These are phyloP conservation scores for Penicillium sp. DNA, from an alignment of 2,329 filamentous ascomycete genomes.

Conservation along the genomic window DNA sequence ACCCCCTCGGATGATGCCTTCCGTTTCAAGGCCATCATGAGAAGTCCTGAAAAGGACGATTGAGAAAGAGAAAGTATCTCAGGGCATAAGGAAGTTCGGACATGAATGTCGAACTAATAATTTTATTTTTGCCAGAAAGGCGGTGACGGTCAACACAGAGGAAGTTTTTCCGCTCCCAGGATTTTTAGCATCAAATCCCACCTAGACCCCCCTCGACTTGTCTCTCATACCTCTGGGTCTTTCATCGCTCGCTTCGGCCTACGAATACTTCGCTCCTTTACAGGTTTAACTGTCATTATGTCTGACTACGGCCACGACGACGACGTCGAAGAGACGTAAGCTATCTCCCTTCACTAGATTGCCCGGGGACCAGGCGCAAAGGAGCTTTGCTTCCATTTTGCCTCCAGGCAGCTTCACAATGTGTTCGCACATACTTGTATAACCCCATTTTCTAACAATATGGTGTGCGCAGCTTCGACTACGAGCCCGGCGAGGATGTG, in stretches of 20 bases:
- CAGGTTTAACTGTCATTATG: slow-evolving; percentile 50
- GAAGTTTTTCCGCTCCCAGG: slow-evolving; percentile 39
- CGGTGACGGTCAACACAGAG: slow-evolving; percentile 34
- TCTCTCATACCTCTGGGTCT: slow-evolving; percentile 21
- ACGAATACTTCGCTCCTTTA: slow-evolving; percentile 12
- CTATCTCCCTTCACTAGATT: slow-evolving; percentile 13
- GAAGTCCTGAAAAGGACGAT: slow-evolving; percentile 1
- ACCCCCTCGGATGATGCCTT: slow-evolving; percentile 32
- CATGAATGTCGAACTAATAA: slow-evolving; percentile 17
- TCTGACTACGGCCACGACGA: slow-evolving; percentile 73
- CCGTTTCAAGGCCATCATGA: slow-evolving; percentile 39
- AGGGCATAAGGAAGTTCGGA: slow-evolving; percentile 4
- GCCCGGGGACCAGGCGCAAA: slow-evolving; percentile 14
- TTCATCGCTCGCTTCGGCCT: slow-evolving; percentile 15
- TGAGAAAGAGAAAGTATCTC: background rate
- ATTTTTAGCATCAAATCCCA: slow-evolving; percentile 26
- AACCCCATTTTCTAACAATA: slow-evolving; percentile 28
- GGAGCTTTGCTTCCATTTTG: slow-evolving; percentile 10
- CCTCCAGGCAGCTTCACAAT: slow-evolving; percentile 5
- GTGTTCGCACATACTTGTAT: slow-evolving; percentile 4
- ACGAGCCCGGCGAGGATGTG: slow-evolving; percentile 59
- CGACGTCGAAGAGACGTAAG: slow-evolving; percentile 59
- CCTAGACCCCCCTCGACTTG: slow-evolving; percentile 15
- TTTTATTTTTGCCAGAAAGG: slow-evolving; percentile 37
- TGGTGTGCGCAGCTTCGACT: slow-evolving; percentile 42